A percentile compares a stretch with the other conserved stretches of the same genome.
Conservation (phyloP, 1,284 basidiomycete species). For the Puccinia coronata region DNA sequence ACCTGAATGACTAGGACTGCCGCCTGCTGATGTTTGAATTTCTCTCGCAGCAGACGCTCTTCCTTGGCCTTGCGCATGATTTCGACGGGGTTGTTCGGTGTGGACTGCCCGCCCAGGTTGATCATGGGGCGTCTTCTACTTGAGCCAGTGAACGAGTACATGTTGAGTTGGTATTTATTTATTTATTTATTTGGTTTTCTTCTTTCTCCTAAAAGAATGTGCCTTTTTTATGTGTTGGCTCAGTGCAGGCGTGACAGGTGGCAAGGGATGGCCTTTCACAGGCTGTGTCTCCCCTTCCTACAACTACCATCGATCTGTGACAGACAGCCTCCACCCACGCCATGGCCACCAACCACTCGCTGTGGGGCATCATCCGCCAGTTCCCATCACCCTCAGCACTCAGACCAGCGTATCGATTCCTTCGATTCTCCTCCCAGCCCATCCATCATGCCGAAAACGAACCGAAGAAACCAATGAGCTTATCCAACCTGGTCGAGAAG, state of each 20-base stretch:
- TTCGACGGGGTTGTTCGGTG: slow-evolving; percentile 28
- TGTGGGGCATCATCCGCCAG: neutral
- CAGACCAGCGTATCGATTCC: neutral
- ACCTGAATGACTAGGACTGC: slow-evolving; percentile 42
- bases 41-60: slow-evolving; percentile 28
- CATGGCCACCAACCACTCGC: neutral
- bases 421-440: neutral
- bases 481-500: slow-evolving; percentile 37
- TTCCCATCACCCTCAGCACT: neutral
- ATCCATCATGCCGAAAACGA: neutral
- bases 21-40: slow-evolving; percentile 24
- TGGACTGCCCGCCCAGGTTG: slow-evolving; percentile 38
- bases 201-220: neutral
- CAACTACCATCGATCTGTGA: neutral
- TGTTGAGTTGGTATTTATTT: neutral
- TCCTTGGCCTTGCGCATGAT: slow-evolving; percentile 44
- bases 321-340: neutral
- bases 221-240: neutral
- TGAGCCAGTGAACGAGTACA: slow-evolving; percentile 48
- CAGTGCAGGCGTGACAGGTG: neutral
- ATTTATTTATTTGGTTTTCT: neutral
- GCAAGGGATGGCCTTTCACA: neutral
- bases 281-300: neutral
- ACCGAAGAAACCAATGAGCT: slow-evolving; percentile 22
- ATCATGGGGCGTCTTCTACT: slow-evolving; percentile 28